phyloP scores from a whole-genome alignment of 2,329 filamentous ascomycete species.

The Pseudogymnoascus sp. region DNA sequence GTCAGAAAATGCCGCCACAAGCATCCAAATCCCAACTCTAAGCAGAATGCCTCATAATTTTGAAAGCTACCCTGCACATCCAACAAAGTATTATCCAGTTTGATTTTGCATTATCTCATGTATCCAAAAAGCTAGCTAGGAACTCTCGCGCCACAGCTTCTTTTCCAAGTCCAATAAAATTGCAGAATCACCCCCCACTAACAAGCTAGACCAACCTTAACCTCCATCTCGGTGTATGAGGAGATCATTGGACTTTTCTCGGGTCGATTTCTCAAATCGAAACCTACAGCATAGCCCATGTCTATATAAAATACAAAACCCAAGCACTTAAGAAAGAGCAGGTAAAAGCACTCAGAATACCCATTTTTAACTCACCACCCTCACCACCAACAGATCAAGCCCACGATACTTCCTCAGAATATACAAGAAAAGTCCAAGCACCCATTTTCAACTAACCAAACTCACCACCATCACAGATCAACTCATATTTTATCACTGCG shows the following conservation, averaged over 20 bases:
- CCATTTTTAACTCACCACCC: not conserved
- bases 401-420: not conserved
- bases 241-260: not conserved
- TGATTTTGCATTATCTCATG: not conserved
- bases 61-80: not conserved
- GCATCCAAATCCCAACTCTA: not conserved
- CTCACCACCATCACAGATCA: not conserved
- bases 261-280: not conserved
- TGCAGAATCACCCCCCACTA: not conserved
- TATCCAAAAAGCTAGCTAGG: not conserved
- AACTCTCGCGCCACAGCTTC: not conserved
- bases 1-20: not conserved
- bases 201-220: not conserved
- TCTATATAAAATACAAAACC: not conserved
- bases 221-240: not conserved
- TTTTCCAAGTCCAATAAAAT: not conserved
- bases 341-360: not conserved
- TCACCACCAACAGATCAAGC: not conserved
- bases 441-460: not conserved
- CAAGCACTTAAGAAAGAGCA: not conserved
- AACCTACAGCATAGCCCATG: slow-evolving; percentile 14
- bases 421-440: not conserved
- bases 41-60: not conserved
- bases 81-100: not conserved
- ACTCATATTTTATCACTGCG: not conserved